phyloP scores from a whole-genome alignment of 2,329 filamentous ascomycete species.

The Phyllosticta paracitricarpa region DNA sequence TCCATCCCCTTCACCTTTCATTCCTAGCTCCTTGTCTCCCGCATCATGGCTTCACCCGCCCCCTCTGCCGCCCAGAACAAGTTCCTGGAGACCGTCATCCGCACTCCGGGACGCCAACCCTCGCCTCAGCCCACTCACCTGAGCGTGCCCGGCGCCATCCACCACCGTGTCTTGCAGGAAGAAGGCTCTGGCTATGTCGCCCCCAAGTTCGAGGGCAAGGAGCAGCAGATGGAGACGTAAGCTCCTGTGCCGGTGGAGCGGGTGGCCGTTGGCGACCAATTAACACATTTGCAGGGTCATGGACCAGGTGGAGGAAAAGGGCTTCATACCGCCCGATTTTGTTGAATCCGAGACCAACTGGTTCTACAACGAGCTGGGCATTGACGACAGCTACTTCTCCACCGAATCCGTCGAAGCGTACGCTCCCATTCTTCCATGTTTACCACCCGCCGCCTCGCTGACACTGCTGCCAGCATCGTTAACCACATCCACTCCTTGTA shows the following conservation, averaged over 20 bases:
- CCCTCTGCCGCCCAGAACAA: slow-evolving; percentile 38
- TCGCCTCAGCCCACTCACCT: slow-evolving; percentile 86
- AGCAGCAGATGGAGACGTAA: slow-evolving; percentile 77
- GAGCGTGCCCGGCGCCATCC: slow-evolving; percentile 52
- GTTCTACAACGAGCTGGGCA: slow-evolving; percentile 97
- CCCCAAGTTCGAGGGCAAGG: slow-evolving; percentile 86
- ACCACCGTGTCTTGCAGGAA: slow-evolving; percentile 69
- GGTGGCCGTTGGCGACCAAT: slow-evolving; percentile 9
- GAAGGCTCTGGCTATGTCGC: slow-evolving; percentile 91
- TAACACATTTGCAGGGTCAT: slow-evolving; percentile 51
- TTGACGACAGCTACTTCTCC: slow-evolving; percentile 97
- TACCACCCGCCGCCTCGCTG: slow-evolving; percentile 10
- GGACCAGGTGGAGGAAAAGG: slow-evolving; percentile 64
- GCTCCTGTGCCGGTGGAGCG: slow-evolving; percentile 2
- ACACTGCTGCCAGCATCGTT: slow-evolving; percentile 48
- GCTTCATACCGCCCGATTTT: slow-evolving; percentile 77
- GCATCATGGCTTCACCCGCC: slow-evolving; percentile 6
- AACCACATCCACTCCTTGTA: slow-evolving; percentile 95
- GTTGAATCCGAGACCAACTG: slow-evolving; percentile 80
- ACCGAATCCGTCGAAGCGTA: slow-evolving; percentile 70
- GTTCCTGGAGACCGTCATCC: slow-evolving; percentile 45
- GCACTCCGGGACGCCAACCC: slow-evolving; percentile 53
- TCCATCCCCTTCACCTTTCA: background rate
- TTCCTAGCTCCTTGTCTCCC: background rate
- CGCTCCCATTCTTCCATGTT: slow-evolving; percentile 12